phyloP scores from a whole-genome alignment of 345 rosid genomes.

The Acer negundo region DNA sequence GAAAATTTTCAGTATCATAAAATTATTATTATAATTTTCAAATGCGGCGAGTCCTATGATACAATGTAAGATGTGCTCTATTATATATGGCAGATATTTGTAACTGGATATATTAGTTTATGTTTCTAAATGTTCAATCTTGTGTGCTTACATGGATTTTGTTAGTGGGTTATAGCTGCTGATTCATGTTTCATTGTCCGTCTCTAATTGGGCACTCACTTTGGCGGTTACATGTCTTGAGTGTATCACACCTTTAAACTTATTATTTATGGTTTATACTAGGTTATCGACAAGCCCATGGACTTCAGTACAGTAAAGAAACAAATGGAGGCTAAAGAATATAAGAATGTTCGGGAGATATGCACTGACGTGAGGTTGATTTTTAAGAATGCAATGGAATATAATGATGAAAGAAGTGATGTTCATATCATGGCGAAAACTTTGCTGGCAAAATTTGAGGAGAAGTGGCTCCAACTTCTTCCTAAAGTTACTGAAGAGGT shows the following conservation, averaged over 20 bases:
- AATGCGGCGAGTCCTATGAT: not conserved
- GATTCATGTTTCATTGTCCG: slow-evolving; percentile 3
- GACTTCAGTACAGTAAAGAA: slow-evolving; percentile 84
- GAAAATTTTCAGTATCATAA: not conserved
- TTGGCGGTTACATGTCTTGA: not conserved
- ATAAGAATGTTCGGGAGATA: slow-evolving; percentile 77
- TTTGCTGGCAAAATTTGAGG: slow-evolving; percentile 80
- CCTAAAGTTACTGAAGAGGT: slow-evolving; percentile 91
- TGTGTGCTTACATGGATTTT: not conserved
- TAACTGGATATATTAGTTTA: not conserved
- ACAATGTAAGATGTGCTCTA: not conserved
- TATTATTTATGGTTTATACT: slow-evolving; percentile 20
- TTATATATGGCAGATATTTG: not conserved
- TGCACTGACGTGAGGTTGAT: slow-evolving; percentile 80
- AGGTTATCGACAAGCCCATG: slow-evolving; percentile 95
- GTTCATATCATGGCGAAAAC: slow-evolving; percentile 85
- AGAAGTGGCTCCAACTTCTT: slow-evolving; percentile 76
- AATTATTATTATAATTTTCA: not conserved
- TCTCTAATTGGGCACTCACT: not conserved
- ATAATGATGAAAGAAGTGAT: slow-evolving; percentile 71
- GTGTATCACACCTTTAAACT: slow-evolving; percentile 7
- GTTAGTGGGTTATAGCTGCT: slow-evolving; percentile 1
- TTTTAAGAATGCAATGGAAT: slow-evolving; percentile 94
- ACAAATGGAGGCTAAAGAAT: slow-evolving; percentile 87
- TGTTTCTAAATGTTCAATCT: slow-evolving; percentile 11